Base-by-base conservation (phyloP, 129 eudicot species). In the Smallanthus sonchifolius region DNA sequence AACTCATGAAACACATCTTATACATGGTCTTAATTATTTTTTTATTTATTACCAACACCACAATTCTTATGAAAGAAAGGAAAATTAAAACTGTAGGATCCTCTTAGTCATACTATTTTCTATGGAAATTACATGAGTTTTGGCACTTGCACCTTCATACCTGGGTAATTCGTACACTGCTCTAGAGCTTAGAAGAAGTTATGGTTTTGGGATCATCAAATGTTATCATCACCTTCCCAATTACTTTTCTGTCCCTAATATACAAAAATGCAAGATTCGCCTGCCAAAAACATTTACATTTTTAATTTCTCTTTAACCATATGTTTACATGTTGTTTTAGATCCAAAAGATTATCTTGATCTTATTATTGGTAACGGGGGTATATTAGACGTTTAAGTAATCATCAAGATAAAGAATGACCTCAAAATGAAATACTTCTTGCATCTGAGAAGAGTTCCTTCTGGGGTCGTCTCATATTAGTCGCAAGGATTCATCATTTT, bases 211-310 rank as follows among this genome's bases (percentile, higher is more conserved):
- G 69, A 56, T 87, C 96, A 67, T 91, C 89, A 32, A 91, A 82
- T 32, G 68, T 83, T 70, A 95, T 79, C 91, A 95, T 82, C 85
- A 94, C 96, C 84, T 95, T 91, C 65, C 99, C 99, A 14, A 91
- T 88, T 40, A 82, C 97, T 80, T 87, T 88, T 75, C 97, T 76
- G 52, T 95, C 96, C 78, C 83, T 86, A 20, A 95, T 89, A 36
- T 94, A 96, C 57, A 83, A 70, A 81, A 95, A 95, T 14, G 96
- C 96, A 73, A 90, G 89, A 72, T 89, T 64, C 10, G 87, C 96
- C 97, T 92, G 94, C 79, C 67, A 79, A 75, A 64, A 75, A 44
- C 63, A 48, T 72, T 70, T 8, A 63, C 72, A 61, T 8, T 30
- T 13, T 42, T 1, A 60, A 10, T 7, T 19, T 52, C 20, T 35